Percentiles rank a stretch among this genome's conserved stretches.
These are phyloP conservation scores for Backusella macrospora DNA, from an alignment of 192 early-diverging fungal genomes.

Conservation along the genomic window DNA sequence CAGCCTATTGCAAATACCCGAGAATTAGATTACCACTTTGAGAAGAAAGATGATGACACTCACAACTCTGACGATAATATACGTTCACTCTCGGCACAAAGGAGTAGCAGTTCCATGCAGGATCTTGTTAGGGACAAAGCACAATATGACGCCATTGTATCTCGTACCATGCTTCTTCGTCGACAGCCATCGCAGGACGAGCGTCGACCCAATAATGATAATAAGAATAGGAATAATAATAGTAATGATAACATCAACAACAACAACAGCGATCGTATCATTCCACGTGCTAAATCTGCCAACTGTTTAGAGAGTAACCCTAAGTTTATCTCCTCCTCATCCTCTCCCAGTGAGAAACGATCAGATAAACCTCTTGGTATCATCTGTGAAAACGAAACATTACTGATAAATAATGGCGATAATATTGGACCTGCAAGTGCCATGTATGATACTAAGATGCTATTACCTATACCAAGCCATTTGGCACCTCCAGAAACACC, in stretches of 20 bases:
- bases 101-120: neutral
- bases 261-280: neutral
- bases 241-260: too few species aligned
- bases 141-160: constrained; percentile 16
- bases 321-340: neutral
- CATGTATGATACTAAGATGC: constrained; percentile 4
- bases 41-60: neutral
- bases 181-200: constrained; percentile 8
- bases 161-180: constrained; percentile 1
- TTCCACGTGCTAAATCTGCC: constrained; percentile 6
- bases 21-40: constrained; percentile 18
- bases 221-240: neutral
- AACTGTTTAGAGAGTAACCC: neutral
- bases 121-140: constrained; percentile 15
- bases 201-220: neutral
- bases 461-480: constrained; percentile 11
- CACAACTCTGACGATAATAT: neutral
- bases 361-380: neutral
- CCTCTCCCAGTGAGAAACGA: neutral
- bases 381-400: neutral
- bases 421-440: constrained; percentile 1
- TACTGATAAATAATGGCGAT: neutral
- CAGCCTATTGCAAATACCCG: constrained; percentile 6
- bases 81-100: neutral
- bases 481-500: constrained; percentile 15